phyloP scores from a whole-genome alignment of 345 rosid genomes.

The Jatropha curcas region DNA sequence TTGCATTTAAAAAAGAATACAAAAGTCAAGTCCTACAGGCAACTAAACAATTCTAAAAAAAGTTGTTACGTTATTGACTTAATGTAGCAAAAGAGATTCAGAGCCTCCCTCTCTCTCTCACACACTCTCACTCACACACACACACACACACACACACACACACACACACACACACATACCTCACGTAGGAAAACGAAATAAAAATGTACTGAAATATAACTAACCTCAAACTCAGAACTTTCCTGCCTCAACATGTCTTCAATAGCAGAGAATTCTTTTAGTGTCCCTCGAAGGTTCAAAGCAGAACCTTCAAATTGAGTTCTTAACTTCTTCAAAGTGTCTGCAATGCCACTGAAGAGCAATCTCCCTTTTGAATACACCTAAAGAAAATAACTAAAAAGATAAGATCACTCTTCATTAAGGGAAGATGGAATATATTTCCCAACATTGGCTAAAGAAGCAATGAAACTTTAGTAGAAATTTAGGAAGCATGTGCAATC shows the following conservation, averaged over 20 bases:
- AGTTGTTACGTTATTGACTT: neutral
- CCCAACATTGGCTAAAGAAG: conserved; percentile 8
- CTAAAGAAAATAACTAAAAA: conserved; percentile 34
- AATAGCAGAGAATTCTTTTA: conserved; percentile 50
- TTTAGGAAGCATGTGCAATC: conserved; percentile 1
- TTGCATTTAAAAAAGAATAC: neutral
- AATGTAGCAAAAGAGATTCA: neutral
- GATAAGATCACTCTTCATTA: neutral
- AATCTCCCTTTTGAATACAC: conserved; percentile 55
- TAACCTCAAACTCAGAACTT: conserved; percentile 62
- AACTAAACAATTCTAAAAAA: neutral
- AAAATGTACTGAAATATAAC: conserved; percentile 22
- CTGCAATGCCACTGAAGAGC: conserved; percentile 58
- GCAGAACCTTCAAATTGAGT: conserved; percentile 42
- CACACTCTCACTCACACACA: too few relatives aligned
- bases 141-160: too few relatives aligned
- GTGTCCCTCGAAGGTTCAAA: conserved; percentile 46
- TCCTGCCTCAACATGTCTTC: conserved; percentile 71
- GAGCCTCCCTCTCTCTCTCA: too few relatives aligned
- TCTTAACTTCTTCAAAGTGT: conserved; percentile 52
- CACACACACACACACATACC: too few relatives aligned
- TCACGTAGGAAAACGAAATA: neutral
- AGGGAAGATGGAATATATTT: conserved; percentile 3
- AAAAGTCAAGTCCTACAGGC: neutral
- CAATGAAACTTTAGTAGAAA: conserved; percentile 7